phyloP scores from a whole-genome alignment of 192 early-diverging fungal genomes.

The Pilaira anomala region DNA sequence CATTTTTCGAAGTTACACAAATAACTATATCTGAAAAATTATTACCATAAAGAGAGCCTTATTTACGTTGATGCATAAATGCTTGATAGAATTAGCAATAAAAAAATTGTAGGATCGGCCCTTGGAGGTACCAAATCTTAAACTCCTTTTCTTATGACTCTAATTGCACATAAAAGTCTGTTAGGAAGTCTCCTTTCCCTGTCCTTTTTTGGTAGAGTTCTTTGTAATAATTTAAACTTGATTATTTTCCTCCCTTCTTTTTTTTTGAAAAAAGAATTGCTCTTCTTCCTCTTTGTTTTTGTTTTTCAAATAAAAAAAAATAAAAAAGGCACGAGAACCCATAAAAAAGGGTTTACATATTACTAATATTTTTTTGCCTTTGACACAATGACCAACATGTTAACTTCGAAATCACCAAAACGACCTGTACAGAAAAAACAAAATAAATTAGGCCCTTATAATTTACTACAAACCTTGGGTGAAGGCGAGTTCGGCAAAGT shows the following conservation, averaged over 20 bases:
- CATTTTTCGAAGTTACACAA: too few species aligned
- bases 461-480: slow-evolving; percentile 81
- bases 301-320: slow-evolving; percentile 5
- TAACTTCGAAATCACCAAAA: background rate
- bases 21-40: too few species aligned
- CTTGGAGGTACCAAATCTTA: too few species aligned
- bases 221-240: background rate
- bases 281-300: background rate
- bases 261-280: background rate
- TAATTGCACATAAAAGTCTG: too few species aligned
- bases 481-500: slow-evolving; percentile 92
- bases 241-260: background rate
- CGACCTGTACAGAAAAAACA: slow-evolving; percentile 8
- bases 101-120: too few species aligned
- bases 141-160: too few species aligned
- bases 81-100: too few species aligned
- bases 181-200: too few species aligned
- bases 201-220: too few species aligned
- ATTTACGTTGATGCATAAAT: too few species aligned
- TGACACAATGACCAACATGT: background rate
- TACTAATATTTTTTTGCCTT: background rate
- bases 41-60: too few species aligned
- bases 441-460: slow-evolving; percentile 63
- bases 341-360: background rate
- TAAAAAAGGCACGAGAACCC: background rate